Evolutionary conservation across 495 filamentous ascomycete genomes (phyloP).

Genomic region (Hypoxylon lenormandii): DNA sequence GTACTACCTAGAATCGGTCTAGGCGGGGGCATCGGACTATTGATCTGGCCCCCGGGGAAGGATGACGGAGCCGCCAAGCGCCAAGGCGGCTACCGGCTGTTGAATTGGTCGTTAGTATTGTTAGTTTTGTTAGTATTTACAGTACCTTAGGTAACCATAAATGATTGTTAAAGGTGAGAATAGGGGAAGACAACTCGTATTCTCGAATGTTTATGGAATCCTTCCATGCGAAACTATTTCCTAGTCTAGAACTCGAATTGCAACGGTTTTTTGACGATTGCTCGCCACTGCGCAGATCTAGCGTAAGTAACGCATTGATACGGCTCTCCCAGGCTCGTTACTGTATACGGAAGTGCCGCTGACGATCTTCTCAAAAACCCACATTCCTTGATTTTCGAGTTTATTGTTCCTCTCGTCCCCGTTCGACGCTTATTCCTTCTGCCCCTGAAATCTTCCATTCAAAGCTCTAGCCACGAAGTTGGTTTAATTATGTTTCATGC

Average conservation of each 20-base stretch:
- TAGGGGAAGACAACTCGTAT: neutral
- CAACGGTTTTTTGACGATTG: conserved; percentile 1
- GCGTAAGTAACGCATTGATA: conserved; percentile 32
- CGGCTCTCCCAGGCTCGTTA: conserved; percentile 14
- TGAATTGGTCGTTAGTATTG: neutral
- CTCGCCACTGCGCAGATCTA: conserved; percentile 33
- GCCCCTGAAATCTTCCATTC: conserved; percentile 36
- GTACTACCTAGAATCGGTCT: too few relatives aligned
- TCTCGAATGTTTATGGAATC: neutral
- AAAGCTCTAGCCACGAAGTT: conserved; percentile 9
- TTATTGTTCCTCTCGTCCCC: conserved; percentile 20
- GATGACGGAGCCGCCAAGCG: conserved; percentile 30
- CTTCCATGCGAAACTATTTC: conserved; percentile 2
- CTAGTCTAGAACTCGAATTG: neutral
- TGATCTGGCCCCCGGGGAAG: conserved; percentile 22
- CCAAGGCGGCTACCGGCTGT: conserved; percentile 32
- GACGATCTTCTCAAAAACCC: conserved; percentile 24
- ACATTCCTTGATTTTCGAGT: conserved; percentile 26
- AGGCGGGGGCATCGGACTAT: neutral
- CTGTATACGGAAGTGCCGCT: conserved; percentile 20
- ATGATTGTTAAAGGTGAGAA: too few relatives aligned
- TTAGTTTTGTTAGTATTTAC: too few relatives aligned
- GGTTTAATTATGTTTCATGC: conserved; percentile 39
- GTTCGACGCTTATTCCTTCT: conserved; percentile 20
- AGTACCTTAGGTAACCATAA: too few relatives aligned